Evolutionary conservation across 164 flowering plant species (phyloP), one percentile per base, ranked within the genome.

Genomic region (Vitis riparia): DNA sequence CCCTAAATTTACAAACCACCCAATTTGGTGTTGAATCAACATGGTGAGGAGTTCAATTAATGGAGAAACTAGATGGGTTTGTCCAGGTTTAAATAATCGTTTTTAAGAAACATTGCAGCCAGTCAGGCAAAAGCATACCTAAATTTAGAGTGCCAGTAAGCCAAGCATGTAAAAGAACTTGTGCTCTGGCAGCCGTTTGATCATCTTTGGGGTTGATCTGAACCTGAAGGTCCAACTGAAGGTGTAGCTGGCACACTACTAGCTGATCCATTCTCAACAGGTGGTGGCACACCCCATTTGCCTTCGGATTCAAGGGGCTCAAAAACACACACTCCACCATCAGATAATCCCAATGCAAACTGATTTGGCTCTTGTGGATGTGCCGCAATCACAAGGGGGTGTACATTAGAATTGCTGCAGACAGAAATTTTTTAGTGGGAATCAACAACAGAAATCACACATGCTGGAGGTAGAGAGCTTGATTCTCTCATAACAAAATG

Each of bases 201-300:
- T 89, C 85, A 94, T 82, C 98, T 86, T 74, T 87, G 94, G 13
- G 82, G 89, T 72, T 90, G 97, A 70, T 93, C 98, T 37, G 93
- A 82, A 47, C 84, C 83, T 29, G 89, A 74, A 47, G 85, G 79
- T 52, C 94, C 91, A 11, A 79, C 83, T 56, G 85, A 72, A 57
- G 86, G 76, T 52, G 85, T 75, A 64, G 85, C 70, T 4, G 90
- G 65, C 65, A 78, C 79, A 71, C 86, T 85, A 63, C 88, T 85
- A 56, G 86, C 74, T 51, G 91, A 83, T 11, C 99, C 98, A 74
- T 93, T 96, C 75, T 96, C 99, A 55, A 57, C 78, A 1, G 99
- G 98, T 66, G 97, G 96, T 10, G 92, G 87, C 14, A 84, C 81
- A n/a, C 99, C 99, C 99, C 99, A 96, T 79, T 93, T 93, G 59